Conservation (phyloP, 1,284 basidiomycete species). For the Cystobasidium sp. region DNA sequence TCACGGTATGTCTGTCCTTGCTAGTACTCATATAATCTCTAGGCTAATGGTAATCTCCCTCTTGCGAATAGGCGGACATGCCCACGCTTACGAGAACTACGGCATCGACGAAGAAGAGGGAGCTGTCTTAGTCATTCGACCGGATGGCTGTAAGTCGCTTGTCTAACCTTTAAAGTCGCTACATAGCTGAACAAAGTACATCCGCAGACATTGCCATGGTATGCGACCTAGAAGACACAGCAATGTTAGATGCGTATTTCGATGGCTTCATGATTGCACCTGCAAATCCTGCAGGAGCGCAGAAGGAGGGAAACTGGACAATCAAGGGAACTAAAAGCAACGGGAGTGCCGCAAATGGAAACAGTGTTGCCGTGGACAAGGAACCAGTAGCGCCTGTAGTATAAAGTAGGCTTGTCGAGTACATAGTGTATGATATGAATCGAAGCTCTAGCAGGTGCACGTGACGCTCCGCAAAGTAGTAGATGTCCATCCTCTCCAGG, state of each 20-base stretch:
- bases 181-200: not conserved
- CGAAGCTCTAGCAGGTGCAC: not conserved
- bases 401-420: not conserved
- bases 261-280: slow-evolving; percentile 46
- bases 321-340: slow-evolving; percentile 22
- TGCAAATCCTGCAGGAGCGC: slow-evolving; percentile 25
- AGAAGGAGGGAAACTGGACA: slow-evolving; percentile 30
- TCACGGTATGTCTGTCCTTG: slow-evolving; percentile 22
- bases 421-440: not conserved
- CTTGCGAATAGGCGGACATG: slow-evolving; percentile 51
- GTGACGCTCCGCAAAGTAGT: not conserved
- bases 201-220: slow-evolving; percentile 48
- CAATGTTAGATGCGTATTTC: slow-evolving; percentile 49
- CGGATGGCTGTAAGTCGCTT: slow-evolving; percentile 52
- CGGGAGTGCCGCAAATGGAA: not conserved
- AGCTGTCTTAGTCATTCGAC: slow-evolving; percentile 55
- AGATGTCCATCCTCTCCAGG: too few species aligned
- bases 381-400: slow-evolving; percentile 13
- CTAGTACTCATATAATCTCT: not conserved
- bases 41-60: not conserved
- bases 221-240: slow-evolving; percentile 47
- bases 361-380: not conserved
- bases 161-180: too few species aligned
- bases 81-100: slow-evolving; percentile 56
- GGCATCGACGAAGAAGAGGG: slow-evolving; percentile 56